Base-by-base conservation (phyloP, 495 filamentous ascomycete species). In the Xylaria flabelliformis region DNA sequence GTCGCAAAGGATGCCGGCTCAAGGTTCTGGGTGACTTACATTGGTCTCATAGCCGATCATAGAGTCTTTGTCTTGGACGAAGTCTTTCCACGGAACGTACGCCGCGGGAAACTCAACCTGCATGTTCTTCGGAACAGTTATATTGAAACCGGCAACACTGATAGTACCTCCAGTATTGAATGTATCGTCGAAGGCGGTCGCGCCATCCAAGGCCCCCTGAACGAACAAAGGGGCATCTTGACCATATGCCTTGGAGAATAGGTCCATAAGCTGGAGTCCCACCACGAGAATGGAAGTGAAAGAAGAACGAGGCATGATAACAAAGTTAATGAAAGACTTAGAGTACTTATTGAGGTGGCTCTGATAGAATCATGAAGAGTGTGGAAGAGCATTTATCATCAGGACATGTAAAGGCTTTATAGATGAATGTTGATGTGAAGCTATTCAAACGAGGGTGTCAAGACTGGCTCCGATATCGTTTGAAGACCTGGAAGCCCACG, bases 61-160 rank as follows among this genome's bases (percentile, higher is more conserved):
- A 12, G 74, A 59, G 0, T 69, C 42, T 34, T 75, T 65, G 42
- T 74, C 73, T 0, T 46, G 73, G 26, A 75, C 78, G 61, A 84
- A 79, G 2, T 83, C 73, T 21, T 73, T 76, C 76, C 82, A 84
- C 0, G 81, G 77, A 5, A 83, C 77, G 63, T 76, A 84, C 0
- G 80, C 75, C 0, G 77, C 80, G 0, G 83, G 82, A 48, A 85
- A 82, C n/a, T 81, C 77, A 21, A 80, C 80, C 10, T 81, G 74
- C 44, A 83, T 63, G 71, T 85, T 85, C 75, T 83, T 75, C 32
- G 83, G 83, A 3, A 84, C 76, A n/a, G 66, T 77, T 29, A 85
- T 76, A 15, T 55, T 79, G 75, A 77, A 84, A 1, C 81, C 80
- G 13, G 77, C 78, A n/a, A 85, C 77, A 7, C 71, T 71, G 42